phyloP scores from a whole-genome alignment of 805 yeast species.

The Starmera pachycereana region DNA sequence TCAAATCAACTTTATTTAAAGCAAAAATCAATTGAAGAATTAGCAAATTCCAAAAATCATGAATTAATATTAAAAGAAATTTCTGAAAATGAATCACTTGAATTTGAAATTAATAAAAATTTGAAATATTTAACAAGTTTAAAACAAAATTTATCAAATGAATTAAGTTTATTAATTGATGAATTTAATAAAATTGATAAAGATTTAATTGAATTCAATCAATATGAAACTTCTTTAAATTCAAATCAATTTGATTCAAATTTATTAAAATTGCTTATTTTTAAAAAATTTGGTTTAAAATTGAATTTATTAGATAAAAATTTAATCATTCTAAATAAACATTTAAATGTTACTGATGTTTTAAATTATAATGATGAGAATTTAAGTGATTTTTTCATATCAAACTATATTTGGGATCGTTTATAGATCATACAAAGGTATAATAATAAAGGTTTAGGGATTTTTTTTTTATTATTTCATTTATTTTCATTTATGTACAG shows the following conservation, averaged over 20 bases:
- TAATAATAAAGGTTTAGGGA: background rate
- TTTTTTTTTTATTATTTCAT: no score
- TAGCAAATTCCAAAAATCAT: constrained; percentile 20
- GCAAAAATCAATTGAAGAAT: constrained; percentile 11
- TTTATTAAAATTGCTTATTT: constrained; percentile 44
- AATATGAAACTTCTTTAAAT: constrained; percentile 1
- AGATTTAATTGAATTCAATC: constrained; percentile 6
- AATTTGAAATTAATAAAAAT: constrained; percentile 41
- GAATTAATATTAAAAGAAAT: constrained; percentile 22
- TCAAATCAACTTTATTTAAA: constrained; percentile 10
- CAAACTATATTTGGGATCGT: constrained; percentile 74
- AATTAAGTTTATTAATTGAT: constrained; percentile 27
- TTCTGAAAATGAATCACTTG: constrained; percentile 30
- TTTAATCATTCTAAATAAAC: constrained; percentile 39
- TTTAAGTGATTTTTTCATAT: constrained; percentile 57
- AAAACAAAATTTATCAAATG: constrained; percentile 28
- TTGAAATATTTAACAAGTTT: constrained; percentile 38
- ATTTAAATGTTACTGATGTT: constrained; percentile 35
- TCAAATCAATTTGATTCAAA: background rate
- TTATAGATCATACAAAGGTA: constrained; percentile 15
- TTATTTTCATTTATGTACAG: background rate
- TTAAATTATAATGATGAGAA: constrained; percentile 39
- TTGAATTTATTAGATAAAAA: constrained; percentile 32
- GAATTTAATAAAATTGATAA: constrained; percentile 25
- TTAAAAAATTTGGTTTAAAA: constrained; percentile 47